Conservation (phyloP, 768 basidiomycete species). For the Trametes cingulata region DNA sequence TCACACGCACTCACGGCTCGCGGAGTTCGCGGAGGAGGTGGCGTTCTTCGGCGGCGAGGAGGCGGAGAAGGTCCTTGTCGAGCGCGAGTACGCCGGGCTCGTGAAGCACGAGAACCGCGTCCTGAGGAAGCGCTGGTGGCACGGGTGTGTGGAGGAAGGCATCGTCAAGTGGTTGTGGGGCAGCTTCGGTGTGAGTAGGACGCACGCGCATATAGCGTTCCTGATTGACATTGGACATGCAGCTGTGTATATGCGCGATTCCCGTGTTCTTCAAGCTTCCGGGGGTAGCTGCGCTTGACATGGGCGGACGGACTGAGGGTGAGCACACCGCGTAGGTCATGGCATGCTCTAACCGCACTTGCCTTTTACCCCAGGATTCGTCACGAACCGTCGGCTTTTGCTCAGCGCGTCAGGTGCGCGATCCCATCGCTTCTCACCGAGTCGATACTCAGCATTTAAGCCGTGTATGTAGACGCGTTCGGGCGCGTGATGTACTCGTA, state of each 20-base stretch:
- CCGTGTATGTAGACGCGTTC: conserved; percentile 70
- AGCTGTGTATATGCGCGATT: conserved; percentile 88
- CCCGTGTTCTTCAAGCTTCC: conserved; percentile 91
- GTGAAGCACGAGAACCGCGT: conserved; percentile 86
- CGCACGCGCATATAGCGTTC: background rate
- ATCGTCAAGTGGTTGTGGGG: conserved; percentile 98
- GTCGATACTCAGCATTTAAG: background rate
- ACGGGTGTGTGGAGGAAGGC: conserved; percentile 90
- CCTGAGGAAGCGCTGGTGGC: conserved; percentile 81
- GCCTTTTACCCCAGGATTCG: conserved; percentile 62
- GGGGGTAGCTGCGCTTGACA: conserved; percentile 62
- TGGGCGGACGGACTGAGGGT: conserved; percentile 92
- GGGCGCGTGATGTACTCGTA: conserved; percentile 97
- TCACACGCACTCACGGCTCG: conserved; percentile 88
- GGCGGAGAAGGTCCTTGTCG: conserved; percentile 88
- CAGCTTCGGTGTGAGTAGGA: conserved; percentile 73
- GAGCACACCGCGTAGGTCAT: background rate
- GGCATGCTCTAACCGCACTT: background rate
- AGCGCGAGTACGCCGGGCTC: conserved; percentile 82
- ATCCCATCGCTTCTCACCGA: background rate
- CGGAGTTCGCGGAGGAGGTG: conserved; percentile 87
- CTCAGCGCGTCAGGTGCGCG: conserved; percentile 77
- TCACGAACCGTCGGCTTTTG: conserved; percentile 91
- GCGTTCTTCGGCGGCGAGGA: conserved; percentile 88
- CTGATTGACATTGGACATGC: background rate